Evolutionary conservation across 768 basidiomycete species (phyloP).

Genomic region (Suillus decipiens): DNA sequence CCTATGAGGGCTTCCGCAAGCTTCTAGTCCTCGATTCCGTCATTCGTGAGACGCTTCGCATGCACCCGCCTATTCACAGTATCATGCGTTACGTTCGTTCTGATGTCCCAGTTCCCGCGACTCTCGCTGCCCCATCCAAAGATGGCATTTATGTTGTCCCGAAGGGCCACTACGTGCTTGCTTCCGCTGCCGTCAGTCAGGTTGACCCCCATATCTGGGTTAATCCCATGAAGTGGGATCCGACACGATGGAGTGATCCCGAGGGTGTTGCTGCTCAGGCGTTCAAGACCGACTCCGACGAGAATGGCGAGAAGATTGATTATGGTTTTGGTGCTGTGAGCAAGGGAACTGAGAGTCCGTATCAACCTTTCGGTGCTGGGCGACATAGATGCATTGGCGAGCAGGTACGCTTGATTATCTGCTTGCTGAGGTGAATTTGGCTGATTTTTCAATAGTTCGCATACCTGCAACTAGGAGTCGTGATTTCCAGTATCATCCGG

Average conservation of each 20-base stretch:
- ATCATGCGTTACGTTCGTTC: slow-evolving; percentile 91
- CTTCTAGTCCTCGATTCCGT: slow-evolving; percentile 85
- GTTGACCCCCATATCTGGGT: slow-evolving; percentile 85
- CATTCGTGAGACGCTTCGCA: slow-evolving; percentile 90
- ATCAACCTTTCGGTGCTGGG: slow-evolving; percentile 97
- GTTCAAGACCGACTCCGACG: slow-evolving; percentile 71
- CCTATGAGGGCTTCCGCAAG: slow-evolving; percentile 82
- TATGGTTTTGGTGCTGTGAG: slow-evolving; percentile 95
- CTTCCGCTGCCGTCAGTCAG: slow-evolving; percentile 86
- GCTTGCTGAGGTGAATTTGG: slow-evolving; percentile 3
- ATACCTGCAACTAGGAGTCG: slow-evolving; percentile 86
- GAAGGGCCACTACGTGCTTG: slow-evolving; percentile 86
- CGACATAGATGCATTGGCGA: slow-evolving; percentile 95
- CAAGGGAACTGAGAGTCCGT: slow-evolving; percentile 95
- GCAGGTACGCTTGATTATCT: slow-evolving; percentile 47
- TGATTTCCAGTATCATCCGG: slow-evolving; percentile 79
- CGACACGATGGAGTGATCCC: slow-evolving; percentile 82
- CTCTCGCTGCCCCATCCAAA: slow-evolving; percentile 77
- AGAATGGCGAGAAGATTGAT: slow-evolving; percentile 86
- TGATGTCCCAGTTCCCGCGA: slow-evolving; percentile 78
- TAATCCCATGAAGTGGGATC: slow-evolving; percentile 71
- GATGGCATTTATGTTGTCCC: slow-evolving; percentile 82
- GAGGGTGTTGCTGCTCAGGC: slow-evolving; percentile 82
- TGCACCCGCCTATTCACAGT: slow-evolving; percentile 95
- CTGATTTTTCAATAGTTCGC: slow-evolving; percentile 66